Percentiles rank a stretch among this genome's conserved stretches.
Evolutionary conservation across 2,329 filamentous ascomycete species (phyloP).

Genomic region (Biscogniauxia sp.): DNA sequence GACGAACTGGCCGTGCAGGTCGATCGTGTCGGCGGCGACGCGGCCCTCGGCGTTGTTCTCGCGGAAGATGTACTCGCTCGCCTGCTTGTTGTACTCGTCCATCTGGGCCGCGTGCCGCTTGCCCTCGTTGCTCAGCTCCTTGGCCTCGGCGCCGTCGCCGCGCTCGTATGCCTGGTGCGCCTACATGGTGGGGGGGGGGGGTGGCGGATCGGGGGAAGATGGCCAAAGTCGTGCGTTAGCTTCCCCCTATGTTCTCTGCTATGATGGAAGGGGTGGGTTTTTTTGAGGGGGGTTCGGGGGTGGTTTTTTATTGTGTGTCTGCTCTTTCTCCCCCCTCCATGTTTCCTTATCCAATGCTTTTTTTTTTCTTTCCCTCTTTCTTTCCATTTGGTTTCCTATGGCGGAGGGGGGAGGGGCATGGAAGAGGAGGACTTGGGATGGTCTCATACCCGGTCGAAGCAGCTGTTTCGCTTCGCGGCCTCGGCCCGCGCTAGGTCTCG

Average conservation of each 20-base stretch:
- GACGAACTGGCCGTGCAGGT: slow-evolving; percentile 91
- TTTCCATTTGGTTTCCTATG: background rate
- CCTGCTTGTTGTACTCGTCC: slow-evolving; percentile 87
- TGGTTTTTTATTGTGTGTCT: too few species aligned
- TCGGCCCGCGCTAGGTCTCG: slow-evolving; percentile 80
- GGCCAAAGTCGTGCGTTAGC: too few species aligned
- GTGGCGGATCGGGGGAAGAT: too few species aligned
- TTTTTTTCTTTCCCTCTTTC: background rate
- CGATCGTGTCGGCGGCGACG: slow-evolving; percentile 78
- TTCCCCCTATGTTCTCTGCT: too few species aligned
- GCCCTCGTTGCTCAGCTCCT: slow-evolving; percentile 79
- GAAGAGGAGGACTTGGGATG: slow-evolving; percentile 6
- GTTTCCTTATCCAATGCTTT: background rate
- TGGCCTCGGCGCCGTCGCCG: slow-evolving; percentile 81
- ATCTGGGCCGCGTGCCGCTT: slow-evolving; percentile 77
- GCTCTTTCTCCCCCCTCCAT: background rate
- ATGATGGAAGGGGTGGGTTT: too few species aligned
- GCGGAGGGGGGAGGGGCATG: slow-evolving; percentile 1
- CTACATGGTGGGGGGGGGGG: slow-evolving; percentile 39
- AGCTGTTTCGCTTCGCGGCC: slow-evolving; percentile 72
- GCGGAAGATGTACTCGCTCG: slow-evolving; percentile 90
- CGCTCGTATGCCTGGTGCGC: slow-evolving; percentile 76
- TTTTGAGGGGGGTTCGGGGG: too few species aligned
- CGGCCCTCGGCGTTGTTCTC: slow-evolving; percentile 83
- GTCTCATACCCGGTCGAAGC: slow-evolving; percentile 65